Base-by-base conservation (phyloP, 805 yeast genomes). In the Lipomyces japonicus region DNA sequence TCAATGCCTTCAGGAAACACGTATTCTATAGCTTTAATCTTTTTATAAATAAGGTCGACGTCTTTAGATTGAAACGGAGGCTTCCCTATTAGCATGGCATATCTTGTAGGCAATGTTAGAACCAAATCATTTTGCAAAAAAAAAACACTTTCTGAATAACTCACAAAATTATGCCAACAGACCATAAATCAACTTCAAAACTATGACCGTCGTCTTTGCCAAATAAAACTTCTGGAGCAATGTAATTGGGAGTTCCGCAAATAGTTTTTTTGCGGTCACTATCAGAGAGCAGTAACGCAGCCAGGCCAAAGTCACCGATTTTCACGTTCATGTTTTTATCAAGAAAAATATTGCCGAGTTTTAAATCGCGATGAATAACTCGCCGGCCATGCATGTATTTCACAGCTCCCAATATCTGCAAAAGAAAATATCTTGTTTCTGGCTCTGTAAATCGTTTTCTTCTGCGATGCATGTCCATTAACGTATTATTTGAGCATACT, bases 31-130 rank as follows among this genome's bases (percentile, higher is more conserved):
- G 77, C 75, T 68, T 89, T 88, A 66, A 93, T 93, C 70, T 45
- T 46, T 42, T 79, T 64, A 70, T 93, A 93, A 58, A 93, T 93
- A 49, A 84, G 80, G 61, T 88, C 83, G 40, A 93, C 96, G 66
- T 90, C 96, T 64, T 88, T 87, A 32, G 95, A 87, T 71, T 93
- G 99, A 72, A 93, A 93, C 1, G 99, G 99, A 12, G 99, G 98
- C 67, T 88, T 89, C 32, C 97, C 97, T 51, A 85, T 75, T 44
- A 93, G 74, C 69, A 93, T 76, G 6, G 98, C 97, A 65, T 83
- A 53, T 42, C 57, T 53, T 12, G 37, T 10, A 32, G 4, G 16
- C 4, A 12, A 5, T 9, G 35, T 37, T 18, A 34, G 30, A 21
- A 44, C 24, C 24, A 23, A 16, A 10, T 32, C 18, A 14, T 6